Conservation (phyloP, 768 basidiomycete species). For the Psilocybe tampanensis region DNA sequence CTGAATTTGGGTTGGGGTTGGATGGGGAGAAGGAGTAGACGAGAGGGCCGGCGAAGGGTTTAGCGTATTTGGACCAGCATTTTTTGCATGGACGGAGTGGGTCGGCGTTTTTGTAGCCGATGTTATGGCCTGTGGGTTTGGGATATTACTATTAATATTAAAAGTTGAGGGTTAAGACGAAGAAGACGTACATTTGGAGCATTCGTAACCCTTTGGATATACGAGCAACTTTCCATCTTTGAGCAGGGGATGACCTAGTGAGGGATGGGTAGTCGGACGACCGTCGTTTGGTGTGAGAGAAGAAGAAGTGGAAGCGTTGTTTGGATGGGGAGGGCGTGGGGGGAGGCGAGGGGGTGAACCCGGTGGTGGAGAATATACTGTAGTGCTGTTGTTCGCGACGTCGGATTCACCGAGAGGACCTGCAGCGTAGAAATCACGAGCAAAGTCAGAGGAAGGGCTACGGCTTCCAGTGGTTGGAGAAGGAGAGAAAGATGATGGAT, state of each 20-base stretch:
- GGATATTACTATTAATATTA: not conserved
- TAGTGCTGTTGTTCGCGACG: not conserved
- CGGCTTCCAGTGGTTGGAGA: conserved; percentile 1
- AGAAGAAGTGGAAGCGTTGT: not conserved
- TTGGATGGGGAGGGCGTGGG: not conserved
- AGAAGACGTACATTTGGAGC: conserved; percentile 62
- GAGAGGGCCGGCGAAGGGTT: conserved; percentile 62
- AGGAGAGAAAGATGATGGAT: conserved; percentile 16
- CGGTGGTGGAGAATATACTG: conserved; percentile 27
- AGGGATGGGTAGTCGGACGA: conserved; percentile 63
- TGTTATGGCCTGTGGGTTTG: conserved; percentile 60
- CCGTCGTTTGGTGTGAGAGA: conserved; percentile 45
- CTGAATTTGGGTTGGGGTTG: conserved; percentile 10
- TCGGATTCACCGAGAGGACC: conserved; percentile 33
- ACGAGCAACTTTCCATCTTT: conserved; percentile 63
- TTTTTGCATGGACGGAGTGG: conserved; percentile 67
- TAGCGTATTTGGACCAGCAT: conserved; percentile 76
- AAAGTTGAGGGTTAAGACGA: not conserved
- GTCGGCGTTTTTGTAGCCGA: conserved; percentile 72
- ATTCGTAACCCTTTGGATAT: conserved; percentile 65
- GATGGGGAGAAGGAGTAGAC: conserved; percentile 42
- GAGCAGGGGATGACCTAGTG: conserved; percentile 69
- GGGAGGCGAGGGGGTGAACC: conserved; percentile 23
- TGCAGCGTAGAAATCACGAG: conserved; percentile 63
- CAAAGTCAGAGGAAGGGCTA: conserved; percentile 48